phyloP scores from a whole-genome alignment of 345 rosid species.

The Populus alba region DNA sequence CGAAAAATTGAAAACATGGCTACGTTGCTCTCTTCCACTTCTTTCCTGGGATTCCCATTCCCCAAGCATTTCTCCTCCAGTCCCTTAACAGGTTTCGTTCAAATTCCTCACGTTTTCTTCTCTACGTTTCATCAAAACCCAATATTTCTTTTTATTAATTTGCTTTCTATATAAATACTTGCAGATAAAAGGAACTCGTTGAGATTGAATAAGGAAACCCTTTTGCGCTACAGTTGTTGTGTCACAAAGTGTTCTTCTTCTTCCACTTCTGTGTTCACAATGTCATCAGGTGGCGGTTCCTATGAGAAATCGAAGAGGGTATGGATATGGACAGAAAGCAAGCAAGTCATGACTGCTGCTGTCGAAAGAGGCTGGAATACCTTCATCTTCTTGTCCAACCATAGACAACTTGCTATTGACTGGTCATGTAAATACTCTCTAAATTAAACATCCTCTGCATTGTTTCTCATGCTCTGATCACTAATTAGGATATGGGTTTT shows the following conservation, averaged over 20 bases:
- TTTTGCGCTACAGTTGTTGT: slow-evolving; percentile 8
- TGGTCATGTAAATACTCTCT: slow-evolving; percentile 62
- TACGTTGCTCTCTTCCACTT: background rate
- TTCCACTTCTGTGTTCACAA: slow-evolving; percentile 3
- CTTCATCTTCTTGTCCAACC: slow-evolving; percentile 50
- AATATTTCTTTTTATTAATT: background rate
- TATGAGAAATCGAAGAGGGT: slow-evolving; percentile 53
- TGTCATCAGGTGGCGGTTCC: slow-evolving; percentile 12
- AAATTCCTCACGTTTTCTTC: background rate
- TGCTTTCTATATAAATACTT: background rate
- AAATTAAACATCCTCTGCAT: background rate
- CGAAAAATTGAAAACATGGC: background rate
- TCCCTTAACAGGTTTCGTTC: slow-evolving; percentile 12
- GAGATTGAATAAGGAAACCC: slow-evolving; percentile 10
- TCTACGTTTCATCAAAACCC: background rate
- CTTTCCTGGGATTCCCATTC: slow-evolving; percentile 6
- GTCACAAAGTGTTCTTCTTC: slow-evolving; percentile 36
- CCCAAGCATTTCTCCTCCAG: slow-evolving; percentile 2
- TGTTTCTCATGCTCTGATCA: background rate
- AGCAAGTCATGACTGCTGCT: slow-evolving; percentile 72
- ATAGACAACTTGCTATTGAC: slow-evolving; percentile 50
- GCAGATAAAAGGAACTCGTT: slow-evolving; percentile 30
- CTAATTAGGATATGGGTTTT: background rate
- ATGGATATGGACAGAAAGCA: slow-evolving; percentile 78
- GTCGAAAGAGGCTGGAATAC: slow-evolving; percentile 94